Base-by-base conservation (phyloP, 1,284 basidiomycete species). In the Tilletiopsis washingtonensis region DNA sequence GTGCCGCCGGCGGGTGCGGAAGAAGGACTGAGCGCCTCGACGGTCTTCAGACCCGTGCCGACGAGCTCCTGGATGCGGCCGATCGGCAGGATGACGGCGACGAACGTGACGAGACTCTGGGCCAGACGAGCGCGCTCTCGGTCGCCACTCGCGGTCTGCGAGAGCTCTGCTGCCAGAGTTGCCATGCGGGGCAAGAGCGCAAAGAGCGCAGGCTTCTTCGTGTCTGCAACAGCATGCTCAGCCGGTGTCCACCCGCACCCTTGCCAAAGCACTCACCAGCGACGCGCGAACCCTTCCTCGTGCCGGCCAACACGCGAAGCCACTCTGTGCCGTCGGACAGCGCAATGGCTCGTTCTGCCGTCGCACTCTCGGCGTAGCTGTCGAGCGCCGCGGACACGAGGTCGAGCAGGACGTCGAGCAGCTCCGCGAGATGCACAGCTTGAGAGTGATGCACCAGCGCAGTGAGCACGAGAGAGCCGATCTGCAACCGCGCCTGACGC, bases 1-100 rank as follows among this genome's bases (percentile, higher is more conserved):
- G 46, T 34, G 4, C 19, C 43, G n/a, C 23, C 25, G 5, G 57
- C 56, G 1, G 61, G 49, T n/a, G n/a, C n/a, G n/a, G n/a, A n/a
- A n/a, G n/a, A n/a, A n/a, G n/a, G n/a, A n/a, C n/a, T n/a, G 14
- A 67, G 51, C 4, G 48, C 52, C 26, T 67, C 65, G 39, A 69
- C 48, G 32, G 64, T 52, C 47, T 62, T 65, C 43, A 65, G 54
- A 2, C 64, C 60, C 1, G 57, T 53, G 12, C 66, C 60, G n/a
- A 69, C 56, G 25, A 69, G 54, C 40, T 73, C 70, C 46, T 67
- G 69, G 14, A 73, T 53, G 11, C 69, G 56, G 2, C 66, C 69
- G 3, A 61, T 51, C 4, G 69, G 70, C 5, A 73, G 36, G 3
- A 52, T 32, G 21, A 71, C 36, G 3, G 53, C 50, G 1, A 68